Evolutionary conservation across 495 filamentous ascomycete genomes (phyloP).

Genomic region (Trichocladium antarcticum): DNA sequence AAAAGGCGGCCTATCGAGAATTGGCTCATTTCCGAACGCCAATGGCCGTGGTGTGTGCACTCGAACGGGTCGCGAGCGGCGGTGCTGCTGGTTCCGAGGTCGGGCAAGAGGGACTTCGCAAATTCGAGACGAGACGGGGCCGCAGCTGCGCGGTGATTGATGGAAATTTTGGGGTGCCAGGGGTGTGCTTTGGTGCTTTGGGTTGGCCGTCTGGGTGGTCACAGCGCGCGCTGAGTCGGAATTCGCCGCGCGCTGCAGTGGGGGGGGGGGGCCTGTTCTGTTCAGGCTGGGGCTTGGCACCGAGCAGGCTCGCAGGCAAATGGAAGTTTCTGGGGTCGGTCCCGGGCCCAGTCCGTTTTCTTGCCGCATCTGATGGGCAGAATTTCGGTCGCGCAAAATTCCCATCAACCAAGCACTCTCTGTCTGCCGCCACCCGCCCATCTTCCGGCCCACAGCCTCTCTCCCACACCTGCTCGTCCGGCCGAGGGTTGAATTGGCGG

Average conservation of each 20-base stretch:
- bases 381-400: slow-evolving; percentile 14
- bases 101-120: background rate
- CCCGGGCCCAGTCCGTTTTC: background rate
- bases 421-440: slow-evolving; percentile 1
- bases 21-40: slow-evolving; percentile 31
- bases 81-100: background rate
- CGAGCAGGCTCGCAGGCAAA: slow-evolving; percentile 13
- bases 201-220: too few relatives aligned
- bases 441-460: background rate
- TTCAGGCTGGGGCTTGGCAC: background rate
- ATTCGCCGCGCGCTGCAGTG: background rate
- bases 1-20: slow-evolving; percentile 35
- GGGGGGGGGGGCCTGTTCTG: too few relatives aligned
- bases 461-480: background rate
- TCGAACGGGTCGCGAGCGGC: too few relatives aligned
- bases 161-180: slow-evolving; percentile 14
- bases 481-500: slow-evolving; percentile 1
- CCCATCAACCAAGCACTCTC: background rate
- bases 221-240: background rate
- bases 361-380: slow-evolving; percentile 5
- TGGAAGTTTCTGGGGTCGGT: background rate
- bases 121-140: background rate
- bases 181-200: too few relatives aligned
- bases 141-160: background rate
- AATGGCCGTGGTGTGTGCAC: slow-evolving; percentile 2